Evolutionary conservation across 2,329 filamentous ascomycete species (phyloP), one percentile per base, ranked within the genome.

Genomic region (Dactylellina cionopaga): DNA sequence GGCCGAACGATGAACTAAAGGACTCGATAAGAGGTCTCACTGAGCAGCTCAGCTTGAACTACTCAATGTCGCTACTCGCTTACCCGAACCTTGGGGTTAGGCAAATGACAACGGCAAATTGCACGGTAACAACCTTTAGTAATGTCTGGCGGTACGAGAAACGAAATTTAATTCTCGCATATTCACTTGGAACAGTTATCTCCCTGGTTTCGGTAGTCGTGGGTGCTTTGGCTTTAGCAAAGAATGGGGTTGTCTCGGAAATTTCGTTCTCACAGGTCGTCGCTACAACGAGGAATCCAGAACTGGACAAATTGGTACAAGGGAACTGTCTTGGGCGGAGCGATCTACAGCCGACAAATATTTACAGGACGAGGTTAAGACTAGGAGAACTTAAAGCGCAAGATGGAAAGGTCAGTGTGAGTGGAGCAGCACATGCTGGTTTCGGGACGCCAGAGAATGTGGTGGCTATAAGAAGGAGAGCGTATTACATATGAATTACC

Each of bases 121-220:
- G 69, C 27, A 68, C 54, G 5, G 17, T 46, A 7, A 74, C 69
- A 22, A 74, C 55, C 15, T 74, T 35, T 6, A 58, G 25, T 6
- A 74, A 66, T 33, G 54, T 66, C 13, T 74, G 69, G 69, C 44
- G 51, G n/a, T 74, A 74, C 39, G 56, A 74, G 11, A 11, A 46
- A 33, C 49, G 19, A 13, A 58, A 74, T 47, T 52, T 74, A 29
- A 58, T 68, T 2, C 44, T 74, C 15, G 47, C 69, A 2, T 74
- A 74, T 29, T 15, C 41, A 1, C 19, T 62, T 3, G 69, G 62
- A 3, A 27, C 33, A 19, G 31, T 17, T 1, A 47, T 58, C 6
- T 19, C 69, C 2, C 39, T 74, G 13, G 15, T 68, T 13, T 68
- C 69, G 6, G 6, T 68, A 17, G 24, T 68, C 17, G 17, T 68